These are phyloP conservation scores for Dothideomycetes sp. DNA, from an alignment of 2,329 filamentous ascomycete genomes.

Conservation along the genomic window DNA sequence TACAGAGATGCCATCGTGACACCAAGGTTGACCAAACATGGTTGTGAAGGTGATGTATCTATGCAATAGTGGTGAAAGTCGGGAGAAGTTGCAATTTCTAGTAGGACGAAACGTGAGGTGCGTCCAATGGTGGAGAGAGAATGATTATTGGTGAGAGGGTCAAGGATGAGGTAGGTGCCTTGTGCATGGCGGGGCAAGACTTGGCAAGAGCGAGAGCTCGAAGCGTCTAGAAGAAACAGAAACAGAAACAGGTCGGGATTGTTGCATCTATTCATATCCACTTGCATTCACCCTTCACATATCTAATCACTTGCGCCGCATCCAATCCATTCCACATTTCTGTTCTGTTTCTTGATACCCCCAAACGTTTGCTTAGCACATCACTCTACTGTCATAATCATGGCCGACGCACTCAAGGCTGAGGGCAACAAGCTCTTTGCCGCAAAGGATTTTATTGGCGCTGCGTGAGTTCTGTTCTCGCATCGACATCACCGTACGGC, in stretches of 20 bases:
- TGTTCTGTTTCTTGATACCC: slow-evolving; percentile 10
- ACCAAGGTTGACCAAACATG: slow-evolving; percentile 13
- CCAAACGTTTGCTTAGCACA: too few species aligned
- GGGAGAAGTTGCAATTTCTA: not conserved
- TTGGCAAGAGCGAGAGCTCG: not conserved
- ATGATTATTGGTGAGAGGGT: too few species aligned
- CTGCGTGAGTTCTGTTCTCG: slow-evolving; percentile 59
- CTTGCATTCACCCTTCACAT: not conserved
- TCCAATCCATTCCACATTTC: not conserved
- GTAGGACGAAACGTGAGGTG: too few species aligned
- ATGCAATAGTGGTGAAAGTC: not conserved
- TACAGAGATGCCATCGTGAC: slow-evolving; percentile 42
- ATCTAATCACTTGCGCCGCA: not conserved
- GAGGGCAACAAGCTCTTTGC: slow-evolving; percentile 98
- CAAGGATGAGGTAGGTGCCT: too few species aligned
- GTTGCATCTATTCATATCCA: not conserved
- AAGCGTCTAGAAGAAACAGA: slow-evolving; percentile 1
- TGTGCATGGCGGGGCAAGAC: not conserved
- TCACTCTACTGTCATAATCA: slow-evolving; percentile 24
- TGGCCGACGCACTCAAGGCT: slow-evolving; percentile 81
- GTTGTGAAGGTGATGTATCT: not conserved
- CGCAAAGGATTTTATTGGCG: slow-evolving; percentile 92
- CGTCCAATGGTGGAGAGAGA: too few species aligned
- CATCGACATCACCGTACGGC: slow-evolving; percentile 11
- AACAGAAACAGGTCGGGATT: too few species aligned